Percentiles rank a stretch among this genome's conserved stretches.
These are phyloP conservation scores for Vicia villosa DNA, from an alignment of 306 rosid species.

Conservation along the genomic window DNA sequence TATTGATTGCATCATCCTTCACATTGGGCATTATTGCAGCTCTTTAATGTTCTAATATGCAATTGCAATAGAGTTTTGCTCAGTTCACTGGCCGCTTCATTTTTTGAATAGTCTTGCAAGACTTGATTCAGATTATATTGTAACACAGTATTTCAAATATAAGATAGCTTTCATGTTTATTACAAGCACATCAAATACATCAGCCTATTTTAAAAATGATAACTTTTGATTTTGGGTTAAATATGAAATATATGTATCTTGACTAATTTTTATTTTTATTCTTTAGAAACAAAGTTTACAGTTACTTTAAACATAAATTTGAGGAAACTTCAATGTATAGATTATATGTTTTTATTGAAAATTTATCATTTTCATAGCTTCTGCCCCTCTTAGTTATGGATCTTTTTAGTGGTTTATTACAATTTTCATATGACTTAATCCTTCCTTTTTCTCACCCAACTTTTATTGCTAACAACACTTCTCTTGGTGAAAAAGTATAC, in stretches of 20 bases:
- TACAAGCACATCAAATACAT: conserved; percentile 1
- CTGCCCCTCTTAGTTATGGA: neutral
- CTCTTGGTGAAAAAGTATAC: conserved; percentile 1
- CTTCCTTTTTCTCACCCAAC: conserved; percentile 1
- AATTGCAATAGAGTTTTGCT: conserved; percentile 1
- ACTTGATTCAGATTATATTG: conserved; percentile 18
- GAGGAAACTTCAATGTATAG: conserved; percentile 17
- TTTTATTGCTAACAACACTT: neutral
- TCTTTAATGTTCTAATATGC: neutral
- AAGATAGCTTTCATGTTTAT: conserved; percentile 2
- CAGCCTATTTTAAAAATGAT: neutral
- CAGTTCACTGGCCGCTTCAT: conserved; percentile 14
- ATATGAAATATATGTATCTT: conserved; percentile 1
- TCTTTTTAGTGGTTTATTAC: conserved; percentile 23
- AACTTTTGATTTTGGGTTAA: neutral
- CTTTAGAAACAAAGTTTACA: conserved; percentile 8
- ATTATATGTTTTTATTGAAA: conserved; percentile 13
- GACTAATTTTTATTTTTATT: conserved; percentile 13
- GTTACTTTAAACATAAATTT: conserved; percentile 2
- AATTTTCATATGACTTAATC: conserved; percentile 28
- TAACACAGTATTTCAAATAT: neutral
- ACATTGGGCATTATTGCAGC: neutral
- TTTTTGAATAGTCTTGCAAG: conserved; percentile 6
- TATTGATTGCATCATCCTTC: conserved; percentile 1
- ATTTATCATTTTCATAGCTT: neutral